Conservation (phyloP, 371 early-diverging fungal genomes). For the Synchytrium microbalum region DNA sequence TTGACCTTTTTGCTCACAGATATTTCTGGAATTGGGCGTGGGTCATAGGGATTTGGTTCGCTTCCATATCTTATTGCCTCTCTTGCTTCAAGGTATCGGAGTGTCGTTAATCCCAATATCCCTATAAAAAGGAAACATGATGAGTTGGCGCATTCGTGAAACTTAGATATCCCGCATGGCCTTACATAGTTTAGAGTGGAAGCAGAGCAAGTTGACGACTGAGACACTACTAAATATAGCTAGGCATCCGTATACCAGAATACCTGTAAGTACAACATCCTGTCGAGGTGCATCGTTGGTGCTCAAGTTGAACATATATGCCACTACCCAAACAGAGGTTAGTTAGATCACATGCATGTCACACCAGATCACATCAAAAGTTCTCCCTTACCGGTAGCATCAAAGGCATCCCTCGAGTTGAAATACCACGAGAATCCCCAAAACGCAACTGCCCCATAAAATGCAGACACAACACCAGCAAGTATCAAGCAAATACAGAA, state of each 20-base stretch:
- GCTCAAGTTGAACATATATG: background rate
- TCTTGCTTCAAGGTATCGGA: background rate
- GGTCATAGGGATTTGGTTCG: background rate
- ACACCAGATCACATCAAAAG: background rate
- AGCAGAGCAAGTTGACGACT: conserved; percentile 7
- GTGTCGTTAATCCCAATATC: background rate
- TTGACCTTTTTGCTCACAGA: background rate
- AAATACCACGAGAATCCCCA: conserved; percentile 22
- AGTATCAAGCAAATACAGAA: conserved; percentile 14
- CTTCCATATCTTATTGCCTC: background rate
- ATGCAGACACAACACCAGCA: conserved; percentile 6
- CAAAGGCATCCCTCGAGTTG: conserved; percentile 3
- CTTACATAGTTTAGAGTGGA: conserved; percentile 13
- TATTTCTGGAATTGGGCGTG: background rate
- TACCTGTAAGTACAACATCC: background rate
- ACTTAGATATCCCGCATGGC: background rate
- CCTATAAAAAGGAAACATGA: background rate
- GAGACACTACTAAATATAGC: background rate
- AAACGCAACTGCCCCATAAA: conserved; percentile 7
- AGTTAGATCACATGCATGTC: background rate
- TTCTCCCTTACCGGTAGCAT: conserved; percentile 1
- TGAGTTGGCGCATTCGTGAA: background rate
- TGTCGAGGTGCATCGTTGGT: background rate
- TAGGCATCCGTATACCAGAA: background rate
- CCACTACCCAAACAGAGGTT: background rate